Base-by-base conservation (phyloP, 2,329 filamentous ascomycete genomes). In the Microsporum ferrugineum region DNA sequence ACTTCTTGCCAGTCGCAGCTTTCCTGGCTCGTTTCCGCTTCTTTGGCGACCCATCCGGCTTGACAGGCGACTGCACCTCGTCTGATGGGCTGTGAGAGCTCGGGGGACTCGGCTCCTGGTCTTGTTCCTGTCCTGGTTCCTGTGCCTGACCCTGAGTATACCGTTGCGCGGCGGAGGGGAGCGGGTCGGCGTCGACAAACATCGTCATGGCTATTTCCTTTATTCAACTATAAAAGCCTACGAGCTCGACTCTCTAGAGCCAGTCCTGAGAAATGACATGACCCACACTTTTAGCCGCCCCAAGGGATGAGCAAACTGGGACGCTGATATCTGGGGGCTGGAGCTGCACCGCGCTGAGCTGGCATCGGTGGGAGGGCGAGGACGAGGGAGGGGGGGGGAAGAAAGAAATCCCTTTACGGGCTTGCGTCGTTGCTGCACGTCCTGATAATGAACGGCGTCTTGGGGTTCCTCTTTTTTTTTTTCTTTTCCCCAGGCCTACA, bases 1-100 rank as follows among this genome's bases (percentile, higher is more conserved):
- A 92, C 69, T 79, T 79, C 66, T 77, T 78, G 62, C 79, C 78
- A 39, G 75, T 68, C 53, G 73, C 73, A 38, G 74, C 72, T 63
- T 79, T 79, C 58, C 76, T 73, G 62, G 71, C 75, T 63, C 77
- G 72, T 65, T 75, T 74, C 59, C 75, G 72, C 65, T 77, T 77
- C 68, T 75, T 76, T 33, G 71, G 66, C 41, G 70, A 64, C n/a
- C 58, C 62, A 23, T 57, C 55, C 39, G 55, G 34, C 39, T 57
- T 43, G 10, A 29, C 17, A 14, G 55, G 51, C 51, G 51, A 55
- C 51, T 55, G 51, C 14, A 55, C 51, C 31, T 55, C 51, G 51
- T 55, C 51, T 36, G 51, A 55, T 8, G 51, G 51, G 14, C 51
- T 55, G 23, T 36, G 51, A 12, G 51, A 55, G 51, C 51, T 55